phyloP scores from a whole-genome alignment of 179 eudicot species.

The Pouteria campechiana region DNA sequence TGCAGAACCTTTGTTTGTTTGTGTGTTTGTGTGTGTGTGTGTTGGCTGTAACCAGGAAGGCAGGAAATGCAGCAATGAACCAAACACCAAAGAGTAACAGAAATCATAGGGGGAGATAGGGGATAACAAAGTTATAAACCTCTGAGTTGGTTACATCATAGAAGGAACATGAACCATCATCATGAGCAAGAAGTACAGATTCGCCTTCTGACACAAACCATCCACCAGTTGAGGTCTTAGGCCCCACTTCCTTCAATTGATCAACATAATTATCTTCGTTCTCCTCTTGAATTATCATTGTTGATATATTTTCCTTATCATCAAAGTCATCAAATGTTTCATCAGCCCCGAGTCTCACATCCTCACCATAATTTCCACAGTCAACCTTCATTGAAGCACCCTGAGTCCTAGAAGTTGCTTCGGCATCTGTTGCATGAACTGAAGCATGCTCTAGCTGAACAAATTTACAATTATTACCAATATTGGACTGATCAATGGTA shows the following conservation, averaged over 20 bases:
- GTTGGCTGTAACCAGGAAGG: too few relatives aligned
- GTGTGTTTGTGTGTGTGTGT: too few relatives aligned
- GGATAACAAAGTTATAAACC: slow-evolving; percentile 22
- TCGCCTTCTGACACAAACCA: slow-evolving; percentile 97
- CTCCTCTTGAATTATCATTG: slow-evolving; percentile 41
- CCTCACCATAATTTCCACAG: slow-evolving; percentile 16
- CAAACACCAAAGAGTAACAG: not conserved
- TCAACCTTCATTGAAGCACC: slow-evolving; percentile 15
- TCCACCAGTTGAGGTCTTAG: slow-evolving; percentile 65
- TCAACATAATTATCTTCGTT: slow-evolving; percentile 27
- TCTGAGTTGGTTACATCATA: slow-evolving; percentile 71
- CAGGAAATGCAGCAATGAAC: too few relatives aligned
- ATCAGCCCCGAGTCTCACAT: slow-evolving; percentile 34
- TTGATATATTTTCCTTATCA: slow-evolving; percentile 41
- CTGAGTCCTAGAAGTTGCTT: slow-evolving; percentile 17
- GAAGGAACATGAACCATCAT: slow-evolving; percentile 72
- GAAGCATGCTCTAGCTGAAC: slow-evolving; percentile 5
- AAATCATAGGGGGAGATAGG: not conserved
- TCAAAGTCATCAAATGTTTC: slow-evolving; percentile 60
- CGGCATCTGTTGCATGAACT: slow-evolving; percentile 37
- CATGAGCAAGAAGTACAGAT: slow-evolving; percentile 82
- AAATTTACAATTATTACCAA: slow-evolving; percentile 5
- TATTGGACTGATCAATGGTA: slow-evolving; percentile 21
- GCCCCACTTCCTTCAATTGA: slow-evolving; percentile 54
- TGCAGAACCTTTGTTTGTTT: too few relatives aligned